A percentile compares a stretch with the other conserved stretches of the same genome.
Conservation (phyloP, 805 yeast genomes). For the Kazachstania kunashirensis region DNA sequence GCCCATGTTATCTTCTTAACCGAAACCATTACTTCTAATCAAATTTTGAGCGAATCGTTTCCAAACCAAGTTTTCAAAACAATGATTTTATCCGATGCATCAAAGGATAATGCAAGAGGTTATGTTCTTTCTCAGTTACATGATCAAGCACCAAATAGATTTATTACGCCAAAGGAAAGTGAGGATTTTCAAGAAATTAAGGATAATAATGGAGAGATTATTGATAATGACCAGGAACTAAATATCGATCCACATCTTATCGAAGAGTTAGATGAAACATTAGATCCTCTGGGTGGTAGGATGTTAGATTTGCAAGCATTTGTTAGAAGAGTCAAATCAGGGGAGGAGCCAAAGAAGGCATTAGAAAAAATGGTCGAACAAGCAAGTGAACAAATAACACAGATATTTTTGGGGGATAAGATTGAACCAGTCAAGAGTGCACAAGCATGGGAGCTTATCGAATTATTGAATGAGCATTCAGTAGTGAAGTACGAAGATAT, state of each 20-base stretch:
- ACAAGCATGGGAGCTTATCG: conserved; percentile 82
- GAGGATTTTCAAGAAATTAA: conserved; percentile 1
- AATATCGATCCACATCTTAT: conserved; percentile 1
- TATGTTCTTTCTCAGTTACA: conserved; percentile 54
- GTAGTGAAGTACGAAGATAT: conserved; percentile 42
- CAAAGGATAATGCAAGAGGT: conserved; percentile 53
- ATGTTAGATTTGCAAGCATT: conserved; percentile 89
- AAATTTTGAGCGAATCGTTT: conserved; percentile 55
- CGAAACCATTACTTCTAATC: conserved; percentile 71
- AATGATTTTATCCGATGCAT: conserved; percentile 72
- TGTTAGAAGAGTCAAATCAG: conserved; percentile 77
- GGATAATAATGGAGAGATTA: conserved; percentile 13
- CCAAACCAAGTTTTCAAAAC: conserved; percentile 83
- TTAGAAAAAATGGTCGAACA: conserved; percentile 70
- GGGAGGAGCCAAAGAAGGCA: conserved; percentile 75
- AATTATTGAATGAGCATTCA: conserved; percentile 44
- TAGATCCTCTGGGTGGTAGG: conserved; percentile 85
- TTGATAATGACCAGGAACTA: conserved; percentile 12
- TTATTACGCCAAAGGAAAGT: neutral
- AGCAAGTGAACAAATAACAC: conserved; percentile 80
- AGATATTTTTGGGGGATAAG: conserved; percentile 51
- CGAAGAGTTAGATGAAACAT: conserved; percentile 40
- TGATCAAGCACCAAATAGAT: conserved; percentile 9
- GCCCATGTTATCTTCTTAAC: conserved; percentile 89
- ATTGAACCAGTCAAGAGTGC: conserved; percentile 54